Conservation (phyloP, 2,329 filamentous ascomycete genomes). For the Tothia fuscella region DNA sequence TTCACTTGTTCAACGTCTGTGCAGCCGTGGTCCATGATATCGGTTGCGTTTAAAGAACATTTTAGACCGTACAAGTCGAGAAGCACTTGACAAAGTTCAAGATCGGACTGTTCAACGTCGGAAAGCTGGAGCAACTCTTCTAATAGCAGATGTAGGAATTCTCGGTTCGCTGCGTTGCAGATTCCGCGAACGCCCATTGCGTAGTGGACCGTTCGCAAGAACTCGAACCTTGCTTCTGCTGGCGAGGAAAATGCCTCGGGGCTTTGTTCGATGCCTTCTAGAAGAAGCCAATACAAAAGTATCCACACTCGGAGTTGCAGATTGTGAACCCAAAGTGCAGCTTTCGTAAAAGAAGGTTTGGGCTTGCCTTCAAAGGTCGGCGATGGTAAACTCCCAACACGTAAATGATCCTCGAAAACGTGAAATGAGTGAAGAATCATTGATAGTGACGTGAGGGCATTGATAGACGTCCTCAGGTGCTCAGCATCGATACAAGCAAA, state of each 20-base stretch:
- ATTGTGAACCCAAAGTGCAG: slow-evolving; percentile 65
- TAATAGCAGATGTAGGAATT: slow-evolving; percentile 81
- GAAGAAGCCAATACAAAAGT: slow-evolving; percentile 68
- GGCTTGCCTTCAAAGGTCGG: slow-evolving; percentile 44
- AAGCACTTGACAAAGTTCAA: slow-evolving; percentile 74
- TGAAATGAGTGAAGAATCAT: slow-evolving; percentile 69
- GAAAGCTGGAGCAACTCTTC: slow-evolving; percentile 68
- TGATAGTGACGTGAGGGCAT: slow-evolving; percentile 57
- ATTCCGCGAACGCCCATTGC: slow-evolving; percentile 72
- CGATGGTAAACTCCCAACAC: slow-evolving; percentile 57
- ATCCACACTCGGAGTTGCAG: slow-evolving; percentile 84
- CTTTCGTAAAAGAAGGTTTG: slow-evolving; percentile 28
- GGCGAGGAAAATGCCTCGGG: slow-evolving; percentile 50
- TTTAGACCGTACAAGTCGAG: slow-evolving; percentile 75
- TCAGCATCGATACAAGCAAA: slow-evolving; percentile 78
- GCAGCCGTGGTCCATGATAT: slow-evolving; percentile 60
- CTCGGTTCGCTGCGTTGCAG: slow-evolving; percentile 75
- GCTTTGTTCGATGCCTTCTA: slow-evolving; percentile 60
- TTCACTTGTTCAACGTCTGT: slow-evolving; percentile 58
- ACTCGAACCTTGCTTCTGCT: slow-evolving; percentile 64
- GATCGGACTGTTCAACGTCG: slow-evolving; percentile 69
- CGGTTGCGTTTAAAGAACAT: slow-evolving; percentile 30
- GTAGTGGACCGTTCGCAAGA: slow-evolving; percentile 70
- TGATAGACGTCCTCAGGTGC: slow-evolving; percentile 62
- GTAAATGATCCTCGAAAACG: slow-evolving; percentile 75